Evolutionary conservation across 2,329 filamentous ascomycete genomes (phyloP), one percentile per base, ranked within the genome.

Genomic region (Chaetothyriales sp.): DNA sequence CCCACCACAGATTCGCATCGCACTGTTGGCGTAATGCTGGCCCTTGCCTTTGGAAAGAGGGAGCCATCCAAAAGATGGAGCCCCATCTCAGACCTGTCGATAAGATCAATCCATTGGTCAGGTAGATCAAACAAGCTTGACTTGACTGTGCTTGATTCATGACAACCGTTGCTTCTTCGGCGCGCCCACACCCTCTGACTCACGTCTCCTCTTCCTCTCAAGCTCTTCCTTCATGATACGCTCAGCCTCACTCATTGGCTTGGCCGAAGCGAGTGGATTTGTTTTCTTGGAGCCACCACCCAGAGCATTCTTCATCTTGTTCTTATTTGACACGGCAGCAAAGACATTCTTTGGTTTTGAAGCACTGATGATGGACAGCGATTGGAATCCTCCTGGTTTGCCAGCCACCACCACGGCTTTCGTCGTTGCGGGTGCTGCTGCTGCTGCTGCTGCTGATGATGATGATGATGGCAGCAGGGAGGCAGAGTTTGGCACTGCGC

Each of bases 171-270:
- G 56, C 47, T 51, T 58, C 47, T 59, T 59, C 36, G 58, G 55
- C 6, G 49, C 51, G 20, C 58, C 58, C 5, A 51, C 50, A 2
- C 56, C 54, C 3, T 48, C 19, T n/a, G 43, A 43, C 45, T 60
- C 59, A 10, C 57, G 55, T 32, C 73, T 67, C 50, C 81, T 73
- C 63, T 87, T 88, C 56, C 76, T 73, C 59, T 87, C 83, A 66
- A 86, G 75, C 62, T 89, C 84, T 60, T 85, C 83, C 66, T 83
- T 86, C 88, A 94, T 95, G 61, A 92, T 93, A 49, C 83, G 77
- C 67, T 90, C 87, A 2, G 82, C 83, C 63, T 93, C 86, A 61
- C 84, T 90, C 77, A 94, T 90, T 61, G 64, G 65, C 62, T 85
- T 92, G 73, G 85, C 87, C 1, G 80, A 81, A 50, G 76, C 76